Conservation (phyloP, 352 stramenopile species). For the Bremia lactucae region DNA sequence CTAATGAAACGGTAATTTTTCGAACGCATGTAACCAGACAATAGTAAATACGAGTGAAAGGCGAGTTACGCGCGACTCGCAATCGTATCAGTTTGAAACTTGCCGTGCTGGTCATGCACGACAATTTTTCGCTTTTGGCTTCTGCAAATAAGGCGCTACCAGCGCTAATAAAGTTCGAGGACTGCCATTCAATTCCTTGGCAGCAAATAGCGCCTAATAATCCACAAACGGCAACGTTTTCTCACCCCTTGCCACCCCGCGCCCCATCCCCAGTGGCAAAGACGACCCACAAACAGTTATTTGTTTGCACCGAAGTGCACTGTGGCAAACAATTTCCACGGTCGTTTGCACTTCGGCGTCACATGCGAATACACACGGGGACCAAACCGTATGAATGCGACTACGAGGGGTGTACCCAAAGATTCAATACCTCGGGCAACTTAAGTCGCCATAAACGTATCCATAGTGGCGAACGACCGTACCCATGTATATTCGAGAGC, state of each 20-base stretch:
- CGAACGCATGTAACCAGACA: too few species aligned
- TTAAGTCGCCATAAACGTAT: conserved; percentile 82
- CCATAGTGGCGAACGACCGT: conserved; percentile 74
- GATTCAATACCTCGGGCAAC: conserved; percentile 85
- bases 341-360: conserved; percentile 70
- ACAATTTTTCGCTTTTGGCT: conserved; percentile 1
- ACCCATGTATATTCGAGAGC: conserved; percentile 61
- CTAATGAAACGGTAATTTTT: too few species aligned
- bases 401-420: conserved; percentile 56
- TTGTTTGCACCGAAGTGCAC: conserved; percentile 61
- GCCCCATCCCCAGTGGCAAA: conserved; percentile 27
- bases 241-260: not conserved
- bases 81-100: conserved; percentile 27
- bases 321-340: conserved; percentile 80
- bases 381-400: conserved; percentile 77
- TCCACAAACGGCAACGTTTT: not conserved
- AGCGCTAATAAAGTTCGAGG: conserved; percentile 13
- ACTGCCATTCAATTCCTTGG: conserved; percentile 5
- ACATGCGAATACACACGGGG: conserved; percentile 80
- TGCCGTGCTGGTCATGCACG: conserved; percentile 27
- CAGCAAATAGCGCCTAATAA: conserved; percentile 5
- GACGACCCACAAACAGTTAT: conserved; percentile 37
- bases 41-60: not conserved
- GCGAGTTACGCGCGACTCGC: not conserved
- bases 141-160: conserved; percentile 3